Evolutionary conservation across 2,329 filamentous ascomycete genomes (phyloP).

Genomic region (Nemania serpens): DNA sequence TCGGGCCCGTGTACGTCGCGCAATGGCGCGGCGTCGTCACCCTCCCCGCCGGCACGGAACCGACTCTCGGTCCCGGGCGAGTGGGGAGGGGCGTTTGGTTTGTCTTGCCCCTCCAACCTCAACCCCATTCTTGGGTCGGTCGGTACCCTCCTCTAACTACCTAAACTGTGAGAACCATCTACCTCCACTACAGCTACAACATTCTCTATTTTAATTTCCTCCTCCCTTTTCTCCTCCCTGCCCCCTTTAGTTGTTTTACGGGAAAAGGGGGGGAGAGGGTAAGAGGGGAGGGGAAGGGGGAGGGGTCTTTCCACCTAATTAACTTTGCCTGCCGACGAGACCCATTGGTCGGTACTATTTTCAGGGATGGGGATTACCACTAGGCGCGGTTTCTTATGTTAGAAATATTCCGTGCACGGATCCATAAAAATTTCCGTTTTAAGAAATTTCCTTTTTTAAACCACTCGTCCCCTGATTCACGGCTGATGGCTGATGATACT

Average conservation of each 20-base stretch:
- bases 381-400: not conserved
- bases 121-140: not conserved
- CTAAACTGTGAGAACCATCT: too few species aligned
- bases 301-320: too few species aligned
- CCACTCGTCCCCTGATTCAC: too few species aligned
- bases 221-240: not conserved
- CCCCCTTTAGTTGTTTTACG: not conserved
- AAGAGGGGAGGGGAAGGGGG: too few species aligned
- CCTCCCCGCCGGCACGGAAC: constrained; percentile 17
- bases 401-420: too few species aligned
- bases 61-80: constrained; percentile 19
- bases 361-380: constrained; percentile 4
- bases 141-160: too few species aligned
- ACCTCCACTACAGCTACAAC: too few species aligned
- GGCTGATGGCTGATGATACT: too few species aligned
- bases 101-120: not conserved
- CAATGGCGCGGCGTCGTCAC: not conserved
- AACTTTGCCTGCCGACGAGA: not conserved
- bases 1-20: constrained; percentile 12
- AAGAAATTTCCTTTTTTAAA: too few species aligned
- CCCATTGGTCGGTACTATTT: constrained; percentile 9
- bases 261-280: too few species aligned
- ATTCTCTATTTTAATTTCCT: too few species aligned
- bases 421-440: not conserved
- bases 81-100: not conserved